These are phyloP conservation scores for Solanum paucissectum DNA, from an alignment of 257 asterid genomes.

Conservation along the genomic window DNA sequence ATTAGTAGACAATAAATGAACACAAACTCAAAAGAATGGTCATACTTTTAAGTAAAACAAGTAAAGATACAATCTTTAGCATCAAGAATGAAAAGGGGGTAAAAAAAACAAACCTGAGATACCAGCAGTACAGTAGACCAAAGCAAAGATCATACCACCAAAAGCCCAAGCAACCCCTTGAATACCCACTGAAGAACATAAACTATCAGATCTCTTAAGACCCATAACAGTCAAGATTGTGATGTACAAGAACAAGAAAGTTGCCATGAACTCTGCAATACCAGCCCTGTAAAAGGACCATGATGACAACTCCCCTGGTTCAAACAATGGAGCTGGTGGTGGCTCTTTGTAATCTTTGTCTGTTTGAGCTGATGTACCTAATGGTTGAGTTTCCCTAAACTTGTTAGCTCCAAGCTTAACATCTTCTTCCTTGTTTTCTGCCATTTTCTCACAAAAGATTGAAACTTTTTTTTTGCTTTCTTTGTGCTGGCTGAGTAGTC, in stretches of 20 bases:
- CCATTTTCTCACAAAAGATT: slow-evolving; percentile 18
- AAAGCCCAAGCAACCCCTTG: slow-evolving; percentile 74
- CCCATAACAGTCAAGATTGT: slow-evolving; percentile 59
- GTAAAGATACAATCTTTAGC: not conserved
- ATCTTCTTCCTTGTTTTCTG: slow-evolving; percentile 55
- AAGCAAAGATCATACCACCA: slow-evolving; percentile 69
- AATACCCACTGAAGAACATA: slow-evolving; percentile 52
- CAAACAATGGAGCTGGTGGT: slow-evolving; percentile 57
- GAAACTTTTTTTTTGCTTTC: not conserved
- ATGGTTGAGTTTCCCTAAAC: slow-evolving; percentile 43
- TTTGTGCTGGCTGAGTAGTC: not conserved
- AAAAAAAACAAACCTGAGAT: slow-evolving; percentile 30
- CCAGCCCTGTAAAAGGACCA: slow-evolving; percentile 77
- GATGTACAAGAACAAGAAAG: slow-evolving; percentile 55
- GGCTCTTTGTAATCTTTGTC: slow-evolving; percentile 59
- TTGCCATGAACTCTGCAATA: slow-evolving; percentile 59
- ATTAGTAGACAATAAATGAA: no score
- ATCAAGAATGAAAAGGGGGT: not conserved
- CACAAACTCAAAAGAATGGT: not conserved
- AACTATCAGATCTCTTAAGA: slow-evolving; percentile 13
- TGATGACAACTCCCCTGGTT: slow-evolving; percentile 54
- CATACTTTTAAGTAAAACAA: not conserved
- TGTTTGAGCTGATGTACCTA: slow-evolving; percentile 58
- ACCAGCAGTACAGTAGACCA: slow-evolving; percentile 68
- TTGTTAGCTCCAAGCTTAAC: slow-evolving; percentile 53